Conservation (phyloP, 805 yeast genomes). For the Metschnikowia rubicola region DNA sequence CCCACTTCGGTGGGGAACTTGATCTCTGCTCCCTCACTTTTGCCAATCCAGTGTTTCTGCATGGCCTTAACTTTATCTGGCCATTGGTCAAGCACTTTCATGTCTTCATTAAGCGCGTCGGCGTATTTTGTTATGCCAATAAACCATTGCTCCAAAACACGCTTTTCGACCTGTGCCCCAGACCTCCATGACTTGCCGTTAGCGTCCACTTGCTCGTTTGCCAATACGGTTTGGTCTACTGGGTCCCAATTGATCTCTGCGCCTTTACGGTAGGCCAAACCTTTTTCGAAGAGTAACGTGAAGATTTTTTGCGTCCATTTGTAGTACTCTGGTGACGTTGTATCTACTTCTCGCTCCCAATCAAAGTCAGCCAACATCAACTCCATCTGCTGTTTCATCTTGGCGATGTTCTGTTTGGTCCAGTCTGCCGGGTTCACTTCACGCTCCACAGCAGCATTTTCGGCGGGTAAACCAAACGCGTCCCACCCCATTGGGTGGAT, state of each 20-base stretch:
- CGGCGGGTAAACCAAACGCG: slow-evolving; percentile 97
- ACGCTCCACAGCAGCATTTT: slow-evolving; percentile 92
- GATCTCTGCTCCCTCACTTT: slow-evolving; percentile 75
- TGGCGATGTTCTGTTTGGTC: slow-evolving; percentile 77
- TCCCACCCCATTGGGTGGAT: slow-evolving; percentile 99
- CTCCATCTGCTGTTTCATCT: slow-evolving; percentile 81
- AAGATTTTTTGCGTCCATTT: slow-evolving; percentile 91
- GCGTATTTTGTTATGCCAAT: slow-evolving; percentile 85
- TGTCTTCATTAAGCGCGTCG: slow-evolving; percentile 58
- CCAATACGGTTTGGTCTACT: slow-evolving; percentile 87
- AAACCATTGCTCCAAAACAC: slow-evolving; percentile 86
- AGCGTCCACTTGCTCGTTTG: slow-evolving; percentile 91
- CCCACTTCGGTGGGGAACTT: slow-evolving; percentile 38
- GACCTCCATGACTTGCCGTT: slow-evolving; percentile 95
- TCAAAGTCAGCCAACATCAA: slow-evolving; percentile 83
- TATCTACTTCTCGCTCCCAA: slow-evolving; percentile 87
- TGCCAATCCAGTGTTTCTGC: slow-evolving; percentile 96
- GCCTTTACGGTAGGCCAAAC: slow-evolving; percentile 78
- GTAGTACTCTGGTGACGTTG: slow-evolving; percentile 85
- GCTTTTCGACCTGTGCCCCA: slow-evolving; percentile 90
- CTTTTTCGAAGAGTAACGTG: slow-evolving; percentile 64
- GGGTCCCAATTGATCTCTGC: slow-evolving; percentile 99
- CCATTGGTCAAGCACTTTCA: slow-evolving; percentile 66
- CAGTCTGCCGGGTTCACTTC: slow-evolving; percentile 74
- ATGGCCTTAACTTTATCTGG: slow-evolving; percentile 83